Conservation (phyloP, 768 basidiomycete genomes). For the Pleurotus djamor region DNA sequence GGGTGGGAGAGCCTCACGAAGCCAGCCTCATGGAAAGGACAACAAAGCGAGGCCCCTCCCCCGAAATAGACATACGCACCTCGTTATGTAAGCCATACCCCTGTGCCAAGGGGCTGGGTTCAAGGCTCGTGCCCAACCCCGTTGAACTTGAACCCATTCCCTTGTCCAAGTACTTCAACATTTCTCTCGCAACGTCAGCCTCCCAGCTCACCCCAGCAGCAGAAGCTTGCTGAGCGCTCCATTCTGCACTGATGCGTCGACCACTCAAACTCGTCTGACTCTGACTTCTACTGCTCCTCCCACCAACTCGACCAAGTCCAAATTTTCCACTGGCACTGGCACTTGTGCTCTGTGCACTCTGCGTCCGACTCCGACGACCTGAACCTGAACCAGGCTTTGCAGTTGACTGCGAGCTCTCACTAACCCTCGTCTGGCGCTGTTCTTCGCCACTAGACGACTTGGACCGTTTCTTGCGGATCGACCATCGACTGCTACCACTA, state of each 20-base stretch:
- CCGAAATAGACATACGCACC: not conserved
- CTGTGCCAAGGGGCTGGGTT: not conserved
- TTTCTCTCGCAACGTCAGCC: constrained; percentile 54
- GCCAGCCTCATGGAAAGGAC: not conserved
- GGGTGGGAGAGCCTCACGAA: not conserved
- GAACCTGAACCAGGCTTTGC: not conserved
- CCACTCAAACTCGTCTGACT: constrained; percentile 23
- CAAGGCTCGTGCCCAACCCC: not conserved
- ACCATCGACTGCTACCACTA: not conserved
- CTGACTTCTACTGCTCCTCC: not conserved
- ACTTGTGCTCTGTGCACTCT: not conserved
- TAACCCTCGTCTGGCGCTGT: not conserved
- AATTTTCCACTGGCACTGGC: not conserved
- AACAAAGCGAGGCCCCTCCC: not conserved
- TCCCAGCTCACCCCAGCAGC: constrained; percentile 46
- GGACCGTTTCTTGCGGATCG: not conserved
- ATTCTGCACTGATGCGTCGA: constrained; percentile 57
- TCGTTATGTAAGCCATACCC: not conserved
- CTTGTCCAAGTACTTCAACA: constrained; percentile 29
- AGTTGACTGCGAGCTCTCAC: not conserved
- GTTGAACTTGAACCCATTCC: not conserved
- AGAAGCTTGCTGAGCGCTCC: constrained; percentile 46
- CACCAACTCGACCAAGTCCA: not conserved
- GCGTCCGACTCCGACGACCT: not conserved
- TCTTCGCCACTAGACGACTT: not conserved